Conservation (phyloP, 1,139 yeast genomes). For the Pichia sp. region DNA sequence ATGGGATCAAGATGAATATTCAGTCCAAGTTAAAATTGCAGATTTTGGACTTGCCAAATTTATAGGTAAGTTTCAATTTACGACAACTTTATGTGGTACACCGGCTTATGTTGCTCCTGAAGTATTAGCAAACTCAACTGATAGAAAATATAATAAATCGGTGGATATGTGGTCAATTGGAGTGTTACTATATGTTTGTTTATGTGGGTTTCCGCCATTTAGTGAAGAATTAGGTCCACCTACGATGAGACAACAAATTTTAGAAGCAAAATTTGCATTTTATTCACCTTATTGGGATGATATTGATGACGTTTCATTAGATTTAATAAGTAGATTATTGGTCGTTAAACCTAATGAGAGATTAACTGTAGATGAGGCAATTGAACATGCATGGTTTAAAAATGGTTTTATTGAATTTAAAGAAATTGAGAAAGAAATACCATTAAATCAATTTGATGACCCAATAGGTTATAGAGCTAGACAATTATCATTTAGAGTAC, state of each 20-base stretch:
- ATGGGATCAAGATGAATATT: conserved; percentile 63
- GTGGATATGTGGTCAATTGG: conserved; percentile 83
- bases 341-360: conserved; percentile 53
- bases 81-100: conserved; percentile 76
- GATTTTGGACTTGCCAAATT: conserved; percentile 79
- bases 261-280: conserved; percentile 62
- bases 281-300: conserved; percentile 79
- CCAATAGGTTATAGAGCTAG: no score
- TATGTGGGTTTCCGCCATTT: conserved; percentile 83
- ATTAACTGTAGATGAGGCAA: conserved; percentile 44
- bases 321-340: conserved; percentile 55
- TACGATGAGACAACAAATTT: conserved; percentile 66
- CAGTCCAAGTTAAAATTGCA: conserved; percentile 66
- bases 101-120: conserved; percentile 86
- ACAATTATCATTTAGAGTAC: conserved; percentile 21
- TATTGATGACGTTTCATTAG: conserved; percentile 57
- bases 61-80: conserved; percentile 68
- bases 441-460: no score
- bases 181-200: conserved; percentile 65
- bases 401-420: no score
- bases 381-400: conserved; percentile 54
- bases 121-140: conserved; percentile 40
- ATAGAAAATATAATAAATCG: conserved; percentile 59
- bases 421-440: background rate
- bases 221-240: conserved; percentile 81